Conservation (phyloP, 73 alveolate species). For the Breviolum minutum region DNA sequence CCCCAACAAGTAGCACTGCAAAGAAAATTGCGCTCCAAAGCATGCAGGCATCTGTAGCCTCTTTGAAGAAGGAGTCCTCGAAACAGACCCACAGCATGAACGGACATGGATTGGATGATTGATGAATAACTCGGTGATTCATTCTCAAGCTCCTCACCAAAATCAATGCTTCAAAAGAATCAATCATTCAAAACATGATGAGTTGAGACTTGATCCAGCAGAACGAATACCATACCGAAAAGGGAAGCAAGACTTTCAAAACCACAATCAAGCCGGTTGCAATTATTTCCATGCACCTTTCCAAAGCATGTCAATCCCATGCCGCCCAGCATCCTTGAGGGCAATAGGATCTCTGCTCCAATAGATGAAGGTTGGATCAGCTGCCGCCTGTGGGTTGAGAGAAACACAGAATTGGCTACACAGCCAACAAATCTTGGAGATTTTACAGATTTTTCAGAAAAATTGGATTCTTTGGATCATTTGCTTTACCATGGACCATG, state of each 20-base stretch:
- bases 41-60: slow-evolving; percentile 11
- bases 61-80: slow-evolving; percentile 40
- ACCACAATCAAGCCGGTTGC: no score
- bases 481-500: no score
- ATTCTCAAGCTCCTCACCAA: no score
- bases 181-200: no score
- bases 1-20: slow-evolving; percentile 14
- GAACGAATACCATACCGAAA: neutral
- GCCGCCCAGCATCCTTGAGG: neutral
- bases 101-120: neutral
- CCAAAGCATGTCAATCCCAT: no score
- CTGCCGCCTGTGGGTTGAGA: slow-evolving; percentile 14
- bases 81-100: neutral
- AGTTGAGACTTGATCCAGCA: no score
- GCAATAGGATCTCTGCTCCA: slow-evolving; percentile 84
- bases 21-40: slow-evolving; percentile 25
- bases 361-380: slow-evolving; percentile 62
- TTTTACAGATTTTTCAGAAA: no score
- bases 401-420: neutral
- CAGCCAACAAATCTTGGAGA: neutral
- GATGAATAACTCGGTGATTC: neutral
- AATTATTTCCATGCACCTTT: no score
- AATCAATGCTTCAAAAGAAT: no score
- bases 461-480: no score
- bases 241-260: no score